Evolutionary conservation across 78 protist species (phyloP), one percentile per base, ranked within the genome.

Genomic region (Dictyostelium citrinum): DNA sequence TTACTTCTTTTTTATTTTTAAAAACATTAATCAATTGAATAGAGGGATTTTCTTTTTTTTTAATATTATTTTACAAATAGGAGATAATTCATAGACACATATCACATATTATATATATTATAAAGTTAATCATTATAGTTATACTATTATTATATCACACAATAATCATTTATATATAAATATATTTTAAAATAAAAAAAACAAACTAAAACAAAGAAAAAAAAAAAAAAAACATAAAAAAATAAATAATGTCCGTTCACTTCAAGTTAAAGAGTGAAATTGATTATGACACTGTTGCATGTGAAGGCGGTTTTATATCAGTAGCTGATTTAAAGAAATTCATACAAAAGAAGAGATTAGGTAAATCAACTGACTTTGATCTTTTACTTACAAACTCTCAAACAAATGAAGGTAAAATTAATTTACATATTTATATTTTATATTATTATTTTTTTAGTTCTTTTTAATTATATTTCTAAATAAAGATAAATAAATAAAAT

Each of bases 171-270:
- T n/a, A n/a, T n/a, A n/a, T n/a, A n/a, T n/a, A n/a, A n/a, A n/a
- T n/a, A n/a, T n/a, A n/a, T n/a, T n/a, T n/a, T n/a, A n/a, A n/a
- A n/a, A n/a, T n/a, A n/a, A n/a, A n/a, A n/a, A n/a, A n/a, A n/a
- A n/a, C n/a, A n/a, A n/a, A n/a, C n/a, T n/a, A n/a, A n/a, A n/a
- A n/a, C n/a, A n/a, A n/a, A n/a, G n/a, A n/a, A n/a, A n/a, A n/a
- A n/a, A n/a, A n/a, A n/a, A n/a, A n/a, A n/a, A n/a, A n/a, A n/a
- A n/a, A n/a, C n/a, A n/a, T n/a, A n/a, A n/a, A n/a, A n/a, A n/a
- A n/a, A n/a, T n/a, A n/a, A n/a, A n/a, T n/a, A n/a, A 86, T 86
- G 92, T 86, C 92, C 20, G 92, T 86, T 64, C 92, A 86, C 46
- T 76, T 86, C 41, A 86, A 86, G 29, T 77, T 86, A n/a, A 86